Evolutionary conservation across 768 basidiomycete species (phyloP).

Genomic region (Serendipita sp.): DNA sequence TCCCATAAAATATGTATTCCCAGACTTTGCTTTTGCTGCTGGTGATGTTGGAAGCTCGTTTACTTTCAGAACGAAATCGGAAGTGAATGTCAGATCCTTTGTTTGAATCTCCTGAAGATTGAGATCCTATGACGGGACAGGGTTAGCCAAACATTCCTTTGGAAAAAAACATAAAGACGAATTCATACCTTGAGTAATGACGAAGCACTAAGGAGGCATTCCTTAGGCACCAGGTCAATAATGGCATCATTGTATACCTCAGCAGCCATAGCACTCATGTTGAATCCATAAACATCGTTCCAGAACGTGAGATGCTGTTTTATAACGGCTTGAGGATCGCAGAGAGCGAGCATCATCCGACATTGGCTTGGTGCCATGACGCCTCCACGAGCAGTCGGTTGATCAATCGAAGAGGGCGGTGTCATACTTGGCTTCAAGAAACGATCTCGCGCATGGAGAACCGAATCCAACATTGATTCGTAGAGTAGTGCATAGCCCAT

Average conservation of each 20-base stretch:
- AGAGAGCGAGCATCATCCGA: constrained; percentile 68
- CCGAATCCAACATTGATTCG: constrained; percentile 96
- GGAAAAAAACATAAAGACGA: neutral
- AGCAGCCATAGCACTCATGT: constrained; percentile 66
- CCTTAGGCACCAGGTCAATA: constrained; percentile 59
- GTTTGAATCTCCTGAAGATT: constrained; percentile 45
- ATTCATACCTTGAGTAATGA: constrained; percentile 47
- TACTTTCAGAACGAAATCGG: constrained; percentile 61
- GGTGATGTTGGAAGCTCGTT: constrained; percentile 15
- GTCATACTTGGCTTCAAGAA: constrained; percentile 46
- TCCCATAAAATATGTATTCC: neutral
- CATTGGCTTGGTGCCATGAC: constrained; percentile 87
- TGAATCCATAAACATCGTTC: constrained; percentile 87
- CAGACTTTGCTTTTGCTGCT: constrained; percentile 4
- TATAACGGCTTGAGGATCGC: constrained; percentile 56
- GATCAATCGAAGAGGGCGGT: neutral
- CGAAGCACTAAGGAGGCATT: constrained; percentile 48
- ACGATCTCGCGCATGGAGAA: constrained; percentile 72
- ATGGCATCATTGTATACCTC: constrained; percentile 68
- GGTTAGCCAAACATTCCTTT: neutral
- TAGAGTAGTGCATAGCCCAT: constrained; percentile 89
- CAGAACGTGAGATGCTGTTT: constrained; percentile 82
- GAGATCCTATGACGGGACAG: constrained; percentile 42
- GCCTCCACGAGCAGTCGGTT: constrained; percentile 24
- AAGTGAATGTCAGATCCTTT: constrained; percentile 64